These are phyloP conservation scores for Calonectria multiphialidica DNA, from an alignment of 2,329 filamentous ascomycete species.

Conservation along the genomic window DNA sequence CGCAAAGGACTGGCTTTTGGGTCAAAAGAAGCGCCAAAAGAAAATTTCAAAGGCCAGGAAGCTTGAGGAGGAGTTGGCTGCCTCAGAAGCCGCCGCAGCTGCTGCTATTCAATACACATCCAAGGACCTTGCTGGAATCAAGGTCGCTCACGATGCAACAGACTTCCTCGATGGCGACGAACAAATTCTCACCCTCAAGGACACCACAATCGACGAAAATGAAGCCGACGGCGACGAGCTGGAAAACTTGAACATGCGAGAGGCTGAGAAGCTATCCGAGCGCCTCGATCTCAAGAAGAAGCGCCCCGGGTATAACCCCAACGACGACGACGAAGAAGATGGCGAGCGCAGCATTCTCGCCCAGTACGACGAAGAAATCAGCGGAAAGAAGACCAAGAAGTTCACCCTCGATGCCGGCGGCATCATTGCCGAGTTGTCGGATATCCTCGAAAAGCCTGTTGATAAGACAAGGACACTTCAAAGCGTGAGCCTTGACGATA, in stretches of 20 bases:
- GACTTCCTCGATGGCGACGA: constrained; percentile 87
- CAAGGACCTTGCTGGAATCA: constrained; percentile 89
- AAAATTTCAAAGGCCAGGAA: constrained; percentile 84
- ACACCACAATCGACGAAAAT: constrained; percentile 85
- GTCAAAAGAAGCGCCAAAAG: constrained; percentile 94
- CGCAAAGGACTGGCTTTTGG: constrained; percentile 87
- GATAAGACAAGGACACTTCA: constrained; percentile 73
- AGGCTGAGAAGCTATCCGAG: constrained; percentile 80
- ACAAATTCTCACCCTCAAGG: constrained; percentile 94
- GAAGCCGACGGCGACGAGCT: constrained; percentile 93
- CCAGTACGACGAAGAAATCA: constrained; percentile 96
- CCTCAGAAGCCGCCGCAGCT: constrained; percentile 75
- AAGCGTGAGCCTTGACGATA: constrained; percentile 84
- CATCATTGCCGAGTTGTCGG: constrained; percentile 72
- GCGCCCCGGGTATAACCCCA: constrained; percentile 88
- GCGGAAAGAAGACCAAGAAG: constrained; percentile 87
- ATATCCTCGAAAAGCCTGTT: constrained; percentile 64
- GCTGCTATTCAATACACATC: constrained; percentile 81
- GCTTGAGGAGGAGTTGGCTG: constrained; percentile 80
- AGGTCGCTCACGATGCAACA: constrained; percentile 88
- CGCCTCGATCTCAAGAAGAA: constrained; percentile 90
- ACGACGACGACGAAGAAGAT: constrained; percentile 74
- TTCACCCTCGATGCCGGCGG: constrained; percentile 90
- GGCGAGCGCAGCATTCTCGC: constrained; percentile 78
- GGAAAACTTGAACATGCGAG: constrained; percentile 79